These are phyloP conservation scores for Penicillium pulvis DNA, from an alignment of 495 filamentous ascomycete species.

Conservation along the genomic window DNA sequence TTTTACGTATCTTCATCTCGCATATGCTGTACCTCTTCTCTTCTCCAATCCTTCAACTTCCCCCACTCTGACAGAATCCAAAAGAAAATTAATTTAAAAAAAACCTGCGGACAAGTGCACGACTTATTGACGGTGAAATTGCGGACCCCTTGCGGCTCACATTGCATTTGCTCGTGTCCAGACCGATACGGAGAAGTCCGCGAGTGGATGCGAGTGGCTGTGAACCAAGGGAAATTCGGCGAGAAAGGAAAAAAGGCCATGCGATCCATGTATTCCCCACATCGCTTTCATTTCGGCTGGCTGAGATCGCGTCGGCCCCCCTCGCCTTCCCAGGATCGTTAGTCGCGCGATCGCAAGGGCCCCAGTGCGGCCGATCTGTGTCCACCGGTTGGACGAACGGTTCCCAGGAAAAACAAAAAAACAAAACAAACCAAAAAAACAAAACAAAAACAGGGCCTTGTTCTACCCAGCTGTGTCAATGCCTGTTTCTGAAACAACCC, in stretches of 20 bases:
- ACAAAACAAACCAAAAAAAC: not conserved
- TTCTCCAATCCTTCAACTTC: not conserved
- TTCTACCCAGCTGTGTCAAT: not conserved
- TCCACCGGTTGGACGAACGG: conserved; percentile 29
- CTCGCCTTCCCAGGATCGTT: conserved; percentile 23
- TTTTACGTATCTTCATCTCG: too few relatives aligned
- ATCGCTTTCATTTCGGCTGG: conserved; percentile 29
- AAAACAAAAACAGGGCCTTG: conserved; percentile 1
- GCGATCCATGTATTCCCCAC: conserved; percentile 27
- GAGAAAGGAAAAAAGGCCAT: conserved; percentile 16
- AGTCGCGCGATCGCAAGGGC: conserved; percentile 29
- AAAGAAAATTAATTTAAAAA: not conserved
- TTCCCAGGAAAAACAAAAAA: conserved; percentile 7
- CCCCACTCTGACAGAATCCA: not conserved
- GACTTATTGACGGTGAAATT: conserved; percentile 8
- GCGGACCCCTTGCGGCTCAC: conserved; percentile 34
- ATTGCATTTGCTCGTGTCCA: conserved; percentile 27
- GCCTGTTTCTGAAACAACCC: conserved; percentile 14
- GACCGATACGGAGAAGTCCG: conserved; percentile 26
- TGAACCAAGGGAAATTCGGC: conserved; percentile 6
- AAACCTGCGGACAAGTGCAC: not conserved
- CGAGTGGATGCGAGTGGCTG: conserved; percentile 14
- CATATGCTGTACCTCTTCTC: too few relatives aligned
- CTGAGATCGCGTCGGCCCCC: conserved; percentile 28
- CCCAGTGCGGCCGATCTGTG: conserved; percentile 30